These are phyloP conservation scores for Artemisia annua DNA, from an alignment of 129 eudicot species.

Conservation along the genomic window DNA sequence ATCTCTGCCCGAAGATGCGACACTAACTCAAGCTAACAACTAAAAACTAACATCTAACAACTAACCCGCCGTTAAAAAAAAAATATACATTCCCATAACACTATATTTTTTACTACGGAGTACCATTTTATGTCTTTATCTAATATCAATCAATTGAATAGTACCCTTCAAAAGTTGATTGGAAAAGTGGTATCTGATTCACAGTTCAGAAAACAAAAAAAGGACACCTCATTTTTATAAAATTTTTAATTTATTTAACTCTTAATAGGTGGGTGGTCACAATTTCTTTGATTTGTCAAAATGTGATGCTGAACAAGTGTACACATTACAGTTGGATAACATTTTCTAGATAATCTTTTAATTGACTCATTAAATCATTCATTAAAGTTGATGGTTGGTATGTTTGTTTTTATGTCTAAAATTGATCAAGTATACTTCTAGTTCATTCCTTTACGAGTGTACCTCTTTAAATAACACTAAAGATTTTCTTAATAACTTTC, in stretches of 20 bases:
- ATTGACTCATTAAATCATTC: conserved; percentile 1
- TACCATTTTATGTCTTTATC: background rate
- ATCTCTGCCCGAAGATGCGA: no score
- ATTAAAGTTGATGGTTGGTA: background rate
- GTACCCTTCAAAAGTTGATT: background rate
- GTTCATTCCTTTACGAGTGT: no score
- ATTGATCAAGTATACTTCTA: no score
- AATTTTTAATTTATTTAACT: background rate
- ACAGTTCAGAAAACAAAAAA: background rate
- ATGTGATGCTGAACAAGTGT: conserved; percentile 22
- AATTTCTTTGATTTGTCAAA: conserved; percentile 20
- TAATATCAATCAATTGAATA: background rate
- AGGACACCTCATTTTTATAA: background rate
- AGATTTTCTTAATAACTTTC: no score
- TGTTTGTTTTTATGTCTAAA: background rate
- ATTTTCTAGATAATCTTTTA: conserved; percentile 3
- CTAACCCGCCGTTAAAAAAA: no score
- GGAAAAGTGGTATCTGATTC: background rate
- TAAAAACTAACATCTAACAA: no score
- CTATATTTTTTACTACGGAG: background rate
- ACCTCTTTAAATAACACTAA: no score
- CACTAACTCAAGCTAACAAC: no score
- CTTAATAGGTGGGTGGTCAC: conserved; percentile 10
- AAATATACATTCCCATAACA: background rate
- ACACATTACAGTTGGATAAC: background rate